Conservation (phyloP, 495 filamentous ascomycete species). For the Xylaria curta region DNA sequence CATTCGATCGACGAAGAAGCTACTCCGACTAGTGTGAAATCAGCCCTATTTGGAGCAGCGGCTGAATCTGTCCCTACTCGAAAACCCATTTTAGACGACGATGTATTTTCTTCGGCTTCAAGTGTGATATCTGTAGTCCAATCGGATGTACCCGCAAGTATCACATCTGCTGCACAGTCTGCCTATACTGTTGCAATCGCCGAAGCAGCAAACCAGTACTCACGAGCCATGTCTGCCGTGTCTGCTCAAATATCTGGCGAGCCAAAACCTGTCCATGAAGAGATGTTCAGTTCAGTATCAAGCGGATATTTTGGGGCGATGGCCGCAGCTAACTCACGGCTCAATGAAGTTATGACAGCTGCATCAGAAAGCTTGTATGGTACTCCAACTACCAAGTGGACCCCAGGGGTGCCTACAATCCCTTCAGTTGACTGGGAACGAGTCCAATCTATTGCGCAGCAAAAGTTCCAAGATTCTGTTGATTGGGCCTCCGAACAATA, state of each 20-base stretch:
- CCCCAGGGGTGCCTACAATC: conserved; percentile 37
- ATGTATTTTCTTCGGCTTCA: conserved; percentile 59
- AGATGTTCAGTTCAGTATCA: conserved; percentile 71
- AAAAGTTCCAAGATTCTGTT: conserved; percentile 67
- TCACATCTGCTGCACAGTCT: conserved; percentile 54
- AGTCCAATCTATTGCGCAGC: conserved; percentile 65
- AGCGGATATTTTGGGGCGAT: conserved; percentile 71
- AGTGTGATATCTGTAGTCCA: conserved; percentile 68
- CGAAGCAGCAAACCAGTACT: conserved; percentile 67
- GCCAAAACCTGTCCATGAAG: conserved; percentile 64
- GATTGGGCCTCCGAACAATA: conserved; percentile 70
- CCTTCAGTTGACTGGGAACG: conserved; percentile 48
- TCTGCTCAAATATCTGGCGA: conserved; percentile 71
- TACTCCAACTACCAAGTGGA: conserved; percentile 46
- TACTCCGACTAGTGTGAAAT: conserved; percentile 41
- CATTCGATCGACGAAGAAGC: conserved; percentile 28
- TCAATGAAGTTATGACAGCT: conserved; percentile 55
- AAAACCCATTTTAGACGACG: conserved; percentile 49
- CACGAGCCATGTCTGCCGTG: conserved; percentile 67
- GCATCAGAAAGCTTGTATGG: conserved; percentile 56
- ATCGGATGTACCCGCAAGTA: conserved; percentile 44
- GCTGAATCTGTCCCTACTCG: conserved; percentile 52
- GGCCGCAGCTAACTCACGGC: conserved; percentile 63
- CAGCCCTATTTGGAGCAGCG: conserved; percentile 52
- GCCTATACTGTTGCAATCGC: conserved; percentile 67